Percentiles rank a stretch among this genome's conserved stretches.
Conservation (phyloP, 306 rosid species). For the Arachis stenosperma region DNA sequence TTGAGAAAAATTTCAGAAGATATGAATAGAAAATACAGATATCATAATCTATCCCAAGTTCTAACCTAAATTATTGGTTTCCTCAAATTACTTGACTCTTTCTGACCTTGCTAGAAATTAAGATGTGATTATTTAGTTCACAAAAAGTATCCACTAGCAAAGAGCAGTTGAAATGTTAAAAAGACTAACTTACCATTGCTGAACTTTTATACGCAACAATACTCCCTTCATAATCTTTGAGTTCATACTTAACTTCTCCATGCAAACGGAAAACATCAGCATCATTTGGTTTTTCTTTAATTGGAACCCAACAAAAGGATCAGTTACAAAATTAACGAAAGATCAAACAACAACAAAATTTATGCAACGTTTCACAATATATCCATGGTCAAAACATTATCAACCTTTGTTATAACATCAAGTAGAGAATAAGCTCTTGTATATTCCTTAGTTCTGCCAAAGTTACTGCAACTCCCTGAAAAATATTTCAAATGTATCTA, state of each 20-base stretch:
- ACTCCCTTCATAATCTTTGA: conserved; percentile 85
- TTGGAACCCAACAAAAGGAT: conserved; percentile 25
- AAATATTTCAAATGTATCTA: conserved; percentile 41
- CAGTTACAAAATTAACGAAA: conserved; percentile 9
- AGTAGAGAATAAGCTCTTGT: conserved; percentile 76
- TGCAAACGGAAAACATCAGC: conserved; percentile 88
- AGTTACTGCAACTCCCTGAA: conserved; percentile 93
- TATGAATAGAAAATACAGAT: background rate
- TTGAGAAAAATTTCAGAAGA: background rate
- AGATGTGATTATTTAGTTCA: conserved; percentile 15
- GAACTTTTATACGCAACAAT: conserved; percentile 74
- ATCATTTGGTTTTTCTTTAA: conserved; percentile 73
- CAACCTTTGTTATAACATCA: conserved; percentile 78
- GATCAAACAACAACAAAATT: conserved; percentile 19
- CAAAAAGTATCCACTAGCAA: conserved; percentile 18
- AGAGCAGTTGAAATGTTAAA: conserved; percentile 32
- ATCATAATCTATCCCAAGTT: conserved; percentile 14
- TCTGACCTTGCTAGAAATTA: conserved; percentile 15
- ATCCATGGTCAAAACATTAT: conserved; percentile 29
- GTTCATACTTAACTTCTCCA: conserved; percentile 82
- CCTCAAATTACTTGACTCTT: background rate
- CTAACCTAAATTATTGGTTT: conserved; percentile 25
- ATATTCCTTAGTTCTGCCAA: conserved; percentile 84
- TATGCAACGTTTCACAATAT: conserved; percentile 31
- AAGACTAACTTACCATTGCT: conserved; percentile 71